Evolutionary conservation across 495 filamentous ascomycete genomes (phyloP).

Genomic region (Pyrenopolyporus hunteri): DNA sequence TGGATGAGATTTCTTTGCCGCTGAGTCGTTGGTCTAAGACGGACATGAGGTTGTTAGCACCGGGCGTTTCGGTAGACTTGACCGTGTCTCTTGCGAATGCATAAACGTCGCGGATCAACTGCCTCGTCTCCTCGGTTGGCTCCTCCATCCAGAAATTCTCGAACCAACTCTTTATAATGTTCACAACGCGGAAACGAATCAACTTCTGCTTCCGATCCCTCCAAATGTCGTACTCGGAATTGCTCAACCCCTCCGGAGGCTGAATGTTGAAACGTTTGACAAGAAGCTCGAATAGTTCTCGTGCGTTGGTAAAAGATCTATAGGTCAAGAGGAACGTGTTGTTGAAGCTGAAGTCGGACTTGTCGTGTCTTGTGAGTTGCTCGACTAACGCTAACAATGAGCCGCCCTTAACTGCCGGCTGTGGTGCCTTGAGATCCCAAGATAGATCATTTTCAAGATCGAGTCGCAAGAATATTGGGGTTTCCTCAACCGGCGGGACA

Average conservation of each 20-base stretch:
- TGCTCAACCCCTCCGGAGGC: conserved; percentile 81
- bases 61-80: conserved; percentile 88
- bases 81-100: conserved; percentile 90
- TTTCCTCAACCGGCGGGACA: conserved; percentile 68
- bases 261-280: conserved; percentile 91
- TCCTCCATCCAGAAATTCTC: conserved; percentile 99
- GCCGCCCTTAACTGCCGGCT: conserved; percentile 81
- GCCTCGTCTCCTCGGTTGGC: conserved; percentile 77
- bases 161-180: conserved; percentile 97
- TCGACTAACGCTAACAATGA: conserved; percentile 91
- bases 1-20: conserved; percentile 86
- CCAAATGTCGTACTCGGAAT: conserved; percentile 83
- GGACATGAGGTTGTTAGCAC: conserved; percentile 77
- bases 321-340: conserved; percentile 98
- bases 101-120: conserved; percentile 85
- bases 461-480: conserved; percentile 81
- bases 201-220: conserved; percentile 92
- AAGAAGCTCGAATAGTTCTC: conserved; percentile 90
- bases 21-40: conserved; percentile 84
- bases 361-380: conserved; percentile 93
- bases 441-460: conserved; percentile 90
- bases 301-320: conserved; percentile 87
- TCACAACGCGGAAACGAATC: conserved; percentile 94
- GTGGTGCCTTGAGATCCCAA: conserved; percentile 78
- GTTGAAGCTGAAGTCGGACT: conserved; percentile 93